phyloP scores from a whole-genome alignment of 2,329 filamentous ascomycete species.

The Pseudogymnoascus pannorum region DNA sequence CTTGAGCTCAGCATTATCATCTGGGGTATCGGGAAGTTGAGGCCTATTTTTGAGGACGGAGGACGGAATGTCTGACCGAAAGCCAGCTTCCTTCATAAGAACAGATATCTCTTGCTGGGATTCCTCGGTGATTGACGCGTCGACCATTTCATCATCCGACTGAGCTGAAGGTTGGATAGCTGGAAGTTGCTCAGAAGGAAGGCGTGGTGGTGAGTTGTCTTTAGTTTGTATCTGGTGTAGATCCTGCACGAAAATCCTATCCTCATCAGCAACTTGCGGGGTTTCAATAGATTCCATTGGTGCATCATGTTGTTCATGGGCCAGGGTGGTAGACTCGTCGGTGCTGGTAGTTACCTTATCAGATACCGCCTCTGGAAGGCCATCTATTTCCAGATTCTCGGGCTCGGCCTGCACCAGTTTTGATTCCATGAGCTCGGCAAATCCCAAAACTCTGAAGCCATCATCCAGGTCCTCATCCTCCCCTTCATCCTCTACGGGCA shows the following conservation, averaged over 20 bases:
- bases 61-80: slow-evolving; percentile 38
- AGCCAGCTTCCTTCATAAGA: slow-evolving; percentile 42
- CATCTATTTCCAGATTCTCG: slow-evolving; percentile 25
- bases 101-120: slow-evolving; percentile 34
- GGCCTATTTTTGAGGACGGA: slow-evolving; percentile 25
- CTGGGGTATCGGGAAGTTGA: slow-evolving; percentile 18
- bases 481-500: slow-evolving; percentile 56
- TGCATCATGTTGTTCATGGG: slow-evolving; percentile 12
- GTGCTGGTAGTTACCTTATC: slow-evolving; percentile 9
- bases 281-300: slow-evolving; percentile 9
- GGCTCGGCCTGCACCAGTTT: slow-evolving; percentile 49
- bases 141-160: slow-evolving; percentile 28
- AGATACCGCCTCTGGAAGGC: not conserved
- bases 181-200: slow-evolving; percentile 17
- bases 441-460: slow-evolving; percentile 52
- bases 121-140: slow-evolving; percentile 19
- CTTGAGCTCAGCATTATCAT: slow-evolving; percentile 20
- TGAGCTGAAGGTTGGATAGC: slow-evolving; percentile 15
- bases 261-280: slow-evolving; percentile 12
- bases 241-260: slow-evolving; percentile 13
- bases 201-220: slow-evolving; percentile 4
- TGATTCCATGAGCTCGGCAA: slow-evolving; percentile 59
- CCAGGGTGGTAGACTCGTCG: slow-evolving; percentile 12
- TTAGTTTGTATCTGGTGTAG: slow-evolving; percentile 14
- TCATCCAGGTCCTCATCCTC: slow-evolving; percentile 42